Conservation (phyloP, 2,329 filamentous ascomycete genomes). For the Parascedosporium putredinis region DNA sequence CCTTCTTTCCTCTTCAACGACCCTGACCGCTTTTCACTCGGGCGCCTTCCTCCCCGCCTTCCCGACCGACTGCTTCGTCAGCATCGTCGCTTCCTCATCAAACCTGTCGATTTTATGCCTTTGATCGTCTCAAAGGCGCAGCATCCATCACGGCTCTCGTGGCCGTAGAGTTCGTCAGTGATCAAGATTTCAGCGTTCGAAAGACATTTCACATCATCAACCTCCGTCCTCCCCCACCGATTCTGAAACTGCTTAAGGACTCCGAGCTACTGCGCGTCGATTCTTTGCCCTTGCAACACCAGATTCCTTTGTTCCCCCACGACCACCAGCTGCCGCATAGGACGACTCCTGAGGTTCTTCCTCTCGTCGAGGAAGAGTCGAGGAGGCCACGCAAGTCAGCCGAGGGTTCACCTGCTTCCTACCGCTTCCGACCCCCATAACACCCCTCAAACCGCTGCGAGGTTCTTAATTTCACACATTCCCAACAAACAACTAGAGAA, state of each 20-base stretch:
- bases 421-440: slow-evolving; percentile 96
- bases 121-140: slow-evolving; percentile 60
- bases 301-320: slow-evolving; percentile 45
- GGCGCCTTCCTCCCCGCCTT: not conserved
- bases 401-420: slow-evolving; percentile 85
- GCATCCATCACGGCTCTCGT: slow-evolving; percentile 48
- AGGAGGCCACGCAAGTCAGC: slow-evolving; percentile 91
- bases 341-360: slow-evolving; percentile 96
- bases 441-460: slow-evolving; percentile 25
- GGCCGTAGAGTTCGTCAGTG: slow-evolving; percentile 52
- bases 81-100: not conserved
- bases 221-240: slow-evolving; percentile 47
- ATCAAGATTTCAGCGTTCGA: slow-evolving; percentile 60
- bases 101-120: slow-evolving; percentile 30
- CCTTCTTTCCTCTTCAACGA: not conserved
- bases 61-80: no score
- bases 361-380: slow-evolving; percentile 99
- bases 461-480: not conserved
- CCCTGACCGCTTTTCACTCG: not conserved
- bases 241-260: slow-evolving; percentile 38
- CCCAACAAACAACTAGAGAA: not conserved
- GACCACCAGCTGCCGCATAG: slow-evolving; percentile 98
- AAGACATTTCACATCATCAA: slow-evolving; percentile 58
- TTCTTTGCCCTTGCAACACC: slow-evolving; percentile 32
- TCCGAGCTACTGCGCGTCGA: slow-evolving; percentile 41